Conservation (phyloP, 805 yeast species). For the Candida parachauliodes region DNA sequence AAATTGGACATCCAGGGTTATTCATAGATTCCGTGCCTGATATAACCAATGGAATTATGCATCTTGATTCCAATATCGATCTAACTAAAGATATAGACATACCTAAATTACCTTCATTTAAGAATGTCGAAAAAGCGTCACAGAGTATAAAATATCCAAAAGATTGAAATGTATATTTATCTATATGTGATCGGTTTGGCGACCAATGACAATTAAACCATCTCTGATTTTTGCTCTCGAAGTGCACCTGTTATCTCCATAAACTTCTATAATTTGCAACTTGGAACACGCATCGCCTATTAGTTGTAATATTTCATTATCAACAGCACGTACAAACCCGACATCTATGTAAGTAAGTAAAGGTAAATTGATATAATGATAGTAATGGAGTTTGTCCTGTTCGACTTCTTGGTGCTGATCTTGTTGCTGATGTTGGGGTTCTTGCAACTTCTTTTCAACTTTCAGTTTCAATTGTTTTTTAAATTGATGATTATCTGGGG, state of each 20-base stretch:
- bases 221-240: constrained; percentile 47
- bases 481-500: constrained; percentile 25
- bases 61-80: constrained; percentile 18
- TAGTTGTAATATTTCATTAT: constrained; percentile 60
- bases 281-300: constrained; percentile 59
- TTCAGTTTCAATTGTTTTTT: constrained; percentile 9
- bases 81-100: constrained; percentile 17
- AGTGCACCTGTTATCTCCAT: constrained; percentile 72
- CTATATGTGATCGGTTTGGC: constrained; percentile 62
- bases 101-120: constrained; percentile 52
- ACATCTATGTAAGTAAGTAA: constrained; percentile 65
- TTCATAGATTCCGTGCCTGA: constrained; percentile 32
- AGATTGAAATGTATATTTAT: constrained; percentile 9
- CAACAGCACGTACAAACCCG: constrained; percentile 77
- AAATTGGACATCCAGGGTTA: constrained; percentile 34
- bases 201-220: constrained; percentile 65
- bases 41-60: constrained; percentile 23
- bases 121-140: constrained; percentile 60
- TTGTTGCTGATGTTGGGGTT: constrained; percentile 4
- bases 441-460: constrained; percentile 6
- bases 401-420: constrained; percentile 6
- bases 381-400: constrained; percentile 12
- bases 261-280: constrained; percentile 68
- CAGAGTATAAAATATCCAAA: constrained; percentile 40
- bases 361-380: constrained; percentile 38